Evolutionary conservation across 345 rosid genomes (phyloP), one percentile per base, ranked within the genome.

Genomic region (Passiflora organensis): DNA sequence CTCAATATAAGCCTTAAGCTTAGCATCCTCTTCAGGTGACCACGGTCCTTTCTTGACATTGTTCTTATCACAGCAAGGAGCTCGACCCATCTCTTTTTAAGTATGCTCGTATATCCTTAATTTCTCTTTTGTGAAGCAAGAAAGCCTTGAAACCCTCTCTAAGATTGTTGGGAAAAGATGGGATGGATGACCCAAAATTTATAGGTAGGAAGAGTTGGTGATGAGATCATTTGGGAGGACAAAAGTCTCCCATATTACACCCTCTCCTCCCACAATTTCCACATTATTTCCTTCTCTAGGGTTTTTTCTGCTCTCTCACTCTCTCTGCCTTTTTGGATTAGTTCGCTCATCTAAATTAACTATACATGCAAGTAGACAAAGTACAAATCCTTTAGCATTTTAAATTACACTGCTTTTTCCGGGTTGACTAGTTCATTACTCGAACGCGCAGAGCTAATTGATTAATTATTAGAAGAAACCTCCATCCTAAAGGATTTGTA

Each of bases 31-130:
- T 73, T 91, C 97, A 17, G 97, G 89, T 24, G 97, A 83, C 97
- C 97, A 91, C 39, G 97, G 97, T 12, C 97, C 97, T 58, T 76
- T 91, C 78, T 91, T 87, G 52, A 87, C 96, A 61, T 87, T 91
- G 52, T 80, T 80, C 76, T 91, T 91, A 69, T 91, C 98, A 56
- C 98, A 91, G 48, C 98, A 91, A 24, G 97, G 97, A 64, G 98
- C 98, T 75, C 98, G 76, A 55, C 98, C 96, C 96, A 88, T 91
- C 55, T 75, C 39, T 46, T 32, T 16, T 19, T 20, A 0, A 11
- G 19, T 43, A 16, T 37, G 32, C 5, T 46, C 60, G 13, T 1
- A 11, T 41, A 41, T 10, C 58, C 28, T 25, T 47, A 51, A 42
- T 49, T 47, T 52, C 58, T 63, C 55, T 15, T 54, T 56, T 54